Base-by-base conservation (phyloP, 495 filamentous ascomycete genomes). In the Hypomontagnella monticulosa region DNA sequence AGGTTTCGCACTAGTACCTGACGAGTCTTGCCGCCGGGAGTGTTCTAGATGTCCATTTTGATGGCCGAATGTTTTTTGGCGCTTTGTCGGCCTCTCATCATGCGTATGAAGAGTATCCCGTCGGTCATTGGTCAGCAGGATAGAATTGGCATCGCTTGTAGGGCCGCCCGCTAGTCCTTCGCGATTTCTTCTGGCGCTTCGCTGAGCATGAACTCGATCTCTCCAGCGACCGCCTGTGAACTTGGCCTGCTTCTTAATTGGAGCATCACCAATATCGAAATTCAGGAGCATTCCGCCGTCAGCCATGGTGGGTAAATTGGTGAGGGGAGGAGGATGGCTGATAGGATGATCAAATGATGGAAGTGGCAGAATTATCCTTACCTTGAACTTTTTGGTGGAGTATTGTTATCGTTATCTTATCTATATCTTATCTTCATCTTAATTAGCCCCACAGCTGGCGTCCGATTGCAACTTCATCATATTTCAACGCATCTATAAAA, bases 211-310 rank as follows among this genome's bases (percentile, higher is more conserved):
- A 50, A 93, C 78, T 56, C 96, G 83, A 72, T 97, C 95, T 72
- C 88, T 91, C 95, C 95, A 99, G 64, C 86, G 86, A 11, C 95
- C 95, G 59, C 95, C 95, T 75, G 88, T 93, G 73, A 96, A 92
- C 61, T 86, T 89, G 44, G 84, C 81, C 43, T 86, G 82, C 4
- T 83, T 83, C 56, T 88, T 89, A 0, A 81, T 30, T 0, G 79
- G 77, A 12, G 80, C 82, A 65, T 91, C 90, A 11, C 83, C 81
- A 27, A 95, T 79, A 54, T 90, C 84, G 72, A 97, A 97, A 73
- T 99, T 98, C 74, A 97, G 82, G 46, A 97, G 85, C 86, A 99
- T 89, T 49, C 92, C 93, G 88, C 96, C 91, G 80, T 97, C 93
- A 16, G 92, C 92, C 93, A 97, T 97, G 48, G 14, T 66, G 6